Percentiles rank a stretch among this genome's conserved stretches.
phyloP scores from a whole-genome alignment of 352 stramenopile species.

The Phytopythium montanum region DNA sequence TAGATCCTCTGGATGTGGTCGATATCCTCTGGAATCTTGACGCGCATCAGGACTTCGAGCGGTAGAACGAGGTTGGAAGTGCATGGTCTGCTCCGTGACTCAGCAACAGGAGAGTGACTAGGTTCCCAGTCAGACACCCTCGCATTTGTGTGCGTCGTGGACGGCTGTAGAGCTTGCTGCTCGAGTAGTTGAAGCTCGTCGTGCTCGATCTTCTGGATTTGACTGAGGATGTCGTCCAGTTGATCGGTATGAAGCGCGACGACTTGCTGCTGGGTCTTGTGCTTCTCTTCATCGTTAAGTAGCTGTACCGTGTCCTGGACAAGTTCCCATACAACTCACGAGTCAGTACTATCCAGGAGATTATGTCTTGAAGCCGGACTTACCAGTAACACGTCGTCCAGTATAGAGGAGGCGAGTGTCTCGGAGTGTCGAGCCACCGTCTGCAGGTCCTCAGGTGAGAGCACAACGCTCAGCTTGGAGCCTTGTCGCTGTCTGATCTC shows the following conservation, averaged over 20 bases:
- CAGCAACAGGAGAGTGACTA: not conserved
- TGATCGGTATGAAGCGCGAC: slow-evolving; percentile 24
- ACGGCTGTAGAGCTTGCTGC: slow-evolving; percentile 14
- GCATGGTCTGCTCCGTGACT: not conserved
- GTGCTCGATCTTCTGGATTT: slow-evolving; percentile 45
- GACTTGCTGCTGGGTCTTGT: slow-evolving; percentile 19
- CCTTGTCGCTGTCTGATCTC: slow-evolving; percentile 33
- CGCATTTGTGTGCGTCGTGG: not conserved
- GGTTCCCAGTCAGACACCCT: not conserved
- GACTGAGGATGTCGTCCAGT: slow-evolving; percentile 44
- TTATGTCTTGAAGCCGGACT: not conserved
- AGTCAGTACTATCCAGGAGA: no score
- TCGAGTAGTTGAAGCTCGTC: slow-evolving; percentile 32
- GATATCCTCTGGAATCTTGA: slow-evolving; percentile 16
- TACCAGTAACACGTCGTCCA: slow-evolving; percentile 66
- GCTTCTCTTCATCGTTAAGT: slow-evolving; percentile 50
- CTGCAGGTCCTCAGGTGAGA: slow-evolving; percentile 31
- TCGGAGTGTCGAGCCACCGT: slow-evolving; percentile 47
- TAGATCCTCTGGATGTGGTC: not conserved
- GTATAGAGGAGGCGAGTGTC: slow-evolving; percentile 42
- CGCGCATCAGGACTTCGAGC: slow-evolving; percentile 44
- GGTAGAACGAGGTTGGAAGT: slow-evolving; percentile 20
- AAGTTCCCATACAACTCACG: not conserved
- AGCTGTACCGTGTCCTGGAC: slow-evolving; percentile 52
- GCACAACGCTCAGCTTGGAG: slow-evolving; percentile 37